Evolutionary conservation across 176 grass and related monocot genomes (phyloP), one percentile per base, ranked within the genome.

Genomic region (Oryza australiensis): DNA sequence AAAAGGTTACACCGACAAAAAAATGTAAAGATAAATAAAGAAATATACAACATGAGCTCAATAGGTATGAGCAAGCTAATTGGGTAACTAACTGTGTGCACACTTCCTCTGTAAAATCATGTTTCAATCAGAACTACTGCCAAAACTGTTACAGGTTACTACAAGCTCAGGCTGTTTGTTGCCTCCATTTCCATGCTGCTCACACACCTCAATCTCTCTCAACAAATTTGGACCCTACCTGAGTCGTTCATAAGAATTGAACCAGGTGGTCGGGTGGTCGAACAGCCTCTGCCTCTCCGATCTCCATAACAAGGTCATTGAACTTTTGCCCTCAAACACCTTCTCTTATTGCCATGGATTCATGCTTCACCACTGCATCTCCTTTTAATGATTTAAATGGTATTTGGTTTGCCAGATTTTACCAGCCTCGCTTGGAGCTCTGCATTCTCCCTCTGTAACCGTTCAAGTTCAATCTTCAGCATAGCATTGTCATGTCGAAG

Each of bases 391-490:
- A 23, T 71, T 85, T 45, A 89, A 41, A 89, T 24, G 7, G 43
- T 77, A 49, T 33, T 32, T 68, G 71, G 57, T 26, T 51, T 53
- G 11, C 35, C 57, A 7, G 74, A 67, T 76, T 62, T 72, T 70
- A 14, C 64, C 26, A 84, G 66, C 46, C 81, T 90, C 23, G 60
- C 79, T 80, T 80, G 91, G 29, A 95, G 68, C 26, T 91, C 85
- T 15, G 78, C 72, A 9, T 98, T 98, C 79, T 98, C 95, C 22
- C 22, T 35, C 66, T 37, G 87, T 75, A 98, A 86, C 45, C 79
- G 88, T 68, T 94, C 87, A 72, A 98, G 62, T 82, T 93, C 80
- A 80, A 42, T 41, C 69, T 86, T 95, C 16, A 98, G 85, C 34
- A 86, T 12, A 26, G 55, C 26, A 70, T 98, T 95, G 26, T 95